Base-by-base conservation (phyloP, 1,284 basidiomycete species). In the Cutaneotrichosporon cyanovorans region DNA sequence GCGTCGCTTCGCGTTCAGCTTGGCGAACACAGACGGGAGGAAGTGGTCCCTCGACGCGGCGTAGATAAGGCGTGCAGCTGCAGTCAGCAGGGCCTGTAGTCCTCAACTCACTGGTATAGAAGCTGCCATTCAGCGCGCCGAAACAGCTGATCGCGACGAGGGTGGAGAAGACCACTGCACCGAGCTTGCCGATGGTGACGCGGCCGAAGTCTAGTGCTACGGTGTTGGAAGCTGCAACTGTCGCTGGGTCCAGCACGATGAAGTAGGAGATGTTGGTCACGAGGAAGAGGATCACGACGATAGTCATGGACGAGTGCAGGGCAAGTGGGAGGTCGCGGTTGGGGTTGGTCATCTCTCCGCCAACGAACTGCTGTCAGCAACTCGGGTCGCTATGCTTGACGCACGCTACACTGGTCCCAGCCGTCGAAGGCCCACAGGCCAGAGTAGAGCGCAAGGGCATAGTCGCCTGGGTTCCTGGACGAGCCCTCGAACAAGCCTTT, bases 371-470 rank as follows among this genome's bases (percentile, higher is more conserved):
- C 57, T 10, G 56, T 42, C 16, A 62, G 56, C 12, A 57, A 54
- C 57, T 55, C 19, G 59, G 60, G 1, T 53, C 55, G 3, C 42
- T 22, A 5, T 53, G 55, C 15, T 9, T 58, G 40, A 53, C 72
- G 65, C n/a, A 71, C 68, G 46, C 59, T 63, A 43, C 66, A 67
- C 37, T 66, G 62, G 45, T 70, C 68, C 87, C 90, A 96, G 0
- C 92, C 90, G 65, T 92, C 89, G 60, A 88, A 90, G 2, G 90
- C 90, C 90, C 91, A 98, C 2, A 98, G 72, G 0, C 90, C 90
- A 11, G 88, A 93, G 71, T 97, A 99, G 4, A 97, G 73, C 0
- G 93, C 95, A 11, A 98, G 76, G 4, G 93, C 90, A 70, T 91
- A 98, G 3, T 82, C 76, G 3, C 87, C 84, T 1, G 87, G 85